These are phyloP conservation scores for Grigorovia jiainica DNA, from an alignment of 805 yeast species.

Conservation along the genomic window DNA sequence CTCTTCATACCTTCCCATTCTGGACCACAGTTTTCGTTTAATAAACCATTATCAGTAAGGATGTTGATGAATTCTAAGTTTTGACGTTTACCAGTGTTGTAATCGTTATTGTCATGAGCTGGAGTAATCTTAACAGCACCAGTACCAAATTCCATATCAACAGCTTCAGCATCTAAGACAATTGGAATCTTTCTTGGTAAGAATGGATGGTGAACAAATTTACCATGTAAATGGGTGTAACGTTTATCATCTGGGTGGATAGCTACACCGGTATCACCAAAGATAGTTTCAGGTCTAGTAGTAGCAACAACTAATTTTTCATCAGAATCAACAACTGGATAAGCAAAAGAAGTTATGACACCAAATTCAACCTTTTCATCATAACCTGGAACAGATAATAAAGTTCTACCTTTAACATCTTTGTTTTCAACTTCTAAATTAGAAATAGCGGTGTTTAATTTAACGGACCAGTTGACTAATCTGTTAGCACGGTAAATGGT, in stretches of 20 bases:
- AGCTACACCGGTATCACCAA: conserved; percentile 97
- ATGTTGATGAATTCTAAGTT: conserved; percentile 81
- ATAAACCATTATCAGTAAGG: conserved; percentile 80
- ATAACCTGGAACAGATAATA: conserved; percentile 80
- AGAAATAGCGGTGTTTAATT: conserved; percentile 88
- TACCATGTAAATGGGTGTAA: conserved; percentile 91
- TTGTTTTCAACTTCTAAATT: conserved; percentile 94
- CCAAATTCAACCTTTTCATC: conserved; percentile 90
- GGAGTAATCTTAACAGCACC: conserved; percentile 99
- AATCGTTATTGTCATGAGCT: conserved; percentile 97
- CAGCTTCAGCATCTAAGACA: conserved; percentile 83
- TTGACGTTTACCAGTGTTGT: conserved; percentile 91
- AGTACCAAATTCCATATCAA: conserved; percentile 98
- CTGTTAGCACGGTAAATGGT: conserved; percentile 88
- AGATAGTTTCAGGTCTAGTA: conserved; percentile 96
- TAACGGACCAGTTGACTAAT: conserved; percentile 93
- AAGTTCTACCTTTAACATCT: conserved; percentile 73
- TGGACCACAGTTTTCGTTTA: conserved; percentile 83
- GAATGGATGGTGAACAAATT: conserved; percentile 84
- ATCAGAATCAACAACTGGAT: conserved; percentile 64
- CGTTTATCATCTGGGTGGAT: conserved; percentile 93
- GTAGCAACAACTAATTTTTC: conserved; percentile 91
- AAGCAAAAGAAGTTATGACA: conserved; percentile 91
- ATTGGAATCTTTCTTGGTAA: conserved; percentile 79
- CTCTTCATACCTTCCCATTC: conserved; percentile 87